Evolutionary conservation across 2,329 filamentous ascomycete genomes (phyloP).

Genomic region (Rhynchosporium graminicola): DNA sequence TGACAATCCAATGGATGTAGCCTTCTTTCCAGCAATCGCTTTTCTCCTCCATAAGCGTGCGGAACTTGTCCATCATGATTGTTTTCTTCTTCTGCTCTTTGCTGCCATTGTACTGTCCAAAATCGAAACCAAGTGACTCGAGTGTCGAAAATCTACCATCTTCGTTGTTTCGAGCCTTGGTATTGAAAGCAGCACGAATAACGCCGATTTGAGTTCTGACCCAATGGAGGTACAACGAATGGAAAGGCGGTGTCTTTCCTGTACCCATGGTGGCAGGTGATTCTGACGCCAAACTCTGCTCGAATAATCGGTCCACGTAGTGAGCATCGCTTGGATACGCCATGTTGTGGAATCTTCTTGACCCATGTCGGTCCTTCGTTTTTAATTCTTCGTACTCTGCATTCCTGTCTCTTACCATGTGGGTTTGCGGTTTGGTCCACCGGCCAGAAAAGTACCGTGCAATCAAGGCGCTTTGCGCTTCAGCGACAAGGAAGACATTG

Average conservation of each 20-base stretch:
- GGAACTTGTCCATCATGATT: neutral
- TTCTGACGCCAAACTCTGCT: neutral
- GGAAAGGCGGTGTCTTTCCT: no score
- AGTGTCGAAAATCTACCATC: neutral
- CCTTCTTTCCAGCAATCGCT: neutral
- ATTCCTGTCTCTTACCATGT: neutral
- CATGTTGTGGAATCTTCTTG: neutral
- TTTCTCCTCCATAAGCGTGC: neutral
- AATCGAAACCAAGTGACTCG: conserved; percentile 4
- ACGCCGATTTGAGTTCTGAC: neutral
- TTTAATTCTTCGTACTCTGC: neutral
- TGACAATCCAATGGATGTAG: no score
- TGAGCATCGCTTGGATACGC: neutral
- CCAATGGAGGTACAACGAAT: no score
- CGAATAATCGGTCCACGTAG: conserved; percentile 7
- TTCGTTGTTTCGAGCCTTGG: neutral
- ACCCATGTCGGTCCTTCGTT: neutral
- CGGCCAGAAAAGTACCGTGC: neutral
- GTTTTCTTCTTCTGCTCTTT: neutral
- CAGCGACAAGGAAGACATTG: neutral
- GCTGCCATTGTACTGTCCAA: no score
- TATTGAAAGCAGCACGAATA: neutral
- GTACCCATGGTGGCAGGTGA: neutral
- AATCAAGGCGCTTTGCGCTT: conserved; percentile 8
- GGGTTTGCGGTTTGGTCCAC: neutral